Evolutionary conservation across 2,329 filamentous ascomycete genomes (phyloP).

Genomic region (Pseudogymnoascus destructans): DNA sequence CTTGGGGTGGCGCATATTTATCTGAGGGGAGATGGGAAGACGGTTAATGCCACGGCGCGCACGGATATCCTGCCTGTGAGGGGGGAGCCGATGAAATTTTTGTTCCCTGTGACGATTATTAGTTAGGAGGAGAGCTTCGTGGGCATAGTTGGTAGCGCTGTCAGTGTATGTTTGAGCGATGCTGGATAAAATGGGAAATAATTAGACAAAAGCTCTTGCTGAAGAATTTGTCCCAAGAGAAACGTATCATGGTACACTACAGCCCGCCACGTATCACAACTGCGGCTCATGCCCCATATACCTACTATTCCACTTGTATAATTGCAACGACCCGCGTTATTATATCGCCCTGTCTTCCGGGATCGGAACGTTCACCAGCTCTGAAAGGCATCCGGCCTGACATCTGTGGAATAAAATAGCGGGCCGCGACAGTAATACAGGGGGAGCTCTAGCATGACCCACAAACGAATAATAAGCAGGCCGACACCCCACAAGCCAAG

Average conservation of each 20-base stretch:
- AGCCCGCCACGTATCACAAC: background rate
- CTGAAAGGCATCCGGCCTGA: background rate
- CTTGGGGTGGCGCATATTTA: constrained; percentile 20
- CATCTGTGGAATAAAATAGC: background rate
- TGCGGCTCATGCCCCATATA: background rate
- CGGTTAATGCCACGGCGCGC: background rate
- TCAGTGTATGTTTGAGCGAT: background rate
- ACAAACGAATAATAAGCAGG: background rate
- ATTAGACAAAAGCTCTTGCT: constrained; percentile 1
- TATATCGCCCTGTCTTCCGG: background rate
- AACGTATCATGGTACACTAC: background rate
- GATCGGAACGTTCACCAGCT: background rate
- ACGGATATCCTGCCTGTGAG: background rate
- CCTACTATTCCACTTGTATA: background rate
- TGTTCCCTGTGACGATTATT: background rate
- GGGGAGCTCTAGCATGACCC: background rate
- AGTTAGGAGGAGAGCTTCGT: background rate
- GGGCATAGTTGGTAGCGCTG: background rate
- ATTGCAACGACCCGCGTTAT: background rate
- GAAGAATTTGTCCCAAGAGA: background rate
- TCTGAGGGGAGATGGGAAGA: constrained; percentile 6
- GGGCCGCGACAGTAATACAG: background rate
- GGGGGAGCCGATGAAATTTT: background rate
- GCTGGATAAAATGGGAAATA: background rate
- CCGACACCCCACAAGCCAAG: background rate